Evolutionary conservation across 495 filamentous ascomycete genomes (phyloP), one percentile per base, ranked within the genome.

Genomic region (Neurospora terricola): DNA sequence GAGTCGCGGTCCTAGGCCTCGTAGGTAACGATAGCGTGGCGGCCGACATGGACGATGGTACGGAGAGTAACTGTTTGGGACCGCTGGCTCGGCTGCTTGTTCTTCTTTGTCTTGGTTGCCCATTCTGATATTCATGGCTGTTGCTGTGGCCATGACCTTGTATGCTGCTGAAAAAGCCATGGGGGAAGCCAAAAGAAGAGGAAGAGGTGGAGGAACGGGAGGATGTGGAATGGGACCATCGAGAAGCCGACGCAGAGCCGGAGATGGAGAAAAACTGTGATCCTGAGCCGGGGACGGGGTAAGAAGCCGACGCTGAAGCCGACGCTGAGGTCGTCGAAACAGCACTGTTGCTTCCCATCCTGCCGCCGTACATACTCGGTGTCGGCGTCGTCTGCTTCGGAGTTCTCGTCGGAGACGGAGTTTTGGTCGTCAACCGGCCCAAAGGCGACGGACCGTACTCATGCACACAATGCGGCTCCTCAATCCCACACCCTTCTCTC

Each of bases 401-500:
- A 59, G 30, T 73, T 40, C 48, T 39, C 23, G 69, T 21, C 62
- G 71, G 40, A 9, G 71, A 38, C 10, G 73, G 73, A 38, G 74
- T 73, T 39, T 70, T 72, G 42, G 78, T 62, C 71, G 73, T 77
- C 43, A 79, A 70, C 34, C 73, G 73, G 9, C 82, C 76, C 30
- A 82, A 77, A 39, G 80, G 81, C 76, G 78, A 78, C 0, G 74
- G 80, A 4, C 76, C 76, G 45, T 84, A 82, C 62, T 82, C 79
- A 69, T 83, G 81, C 4, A 83, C 80, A 74, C 83, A 86, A 69
- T 85, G 84, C 21, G 84, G 83, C 73, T 85, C 83, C 37, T 74
- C n/a, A 21, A 85, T 83, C 70, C 75, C 75, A 59, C 82, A 85
- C 12, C 75, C 72, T 42, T 85, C 82, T n/a, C 78, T 83, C 11